phyloP scores from a whole-genome alignment of 192 early-diverging fungal species.

The Podila minutissima region DNA sequence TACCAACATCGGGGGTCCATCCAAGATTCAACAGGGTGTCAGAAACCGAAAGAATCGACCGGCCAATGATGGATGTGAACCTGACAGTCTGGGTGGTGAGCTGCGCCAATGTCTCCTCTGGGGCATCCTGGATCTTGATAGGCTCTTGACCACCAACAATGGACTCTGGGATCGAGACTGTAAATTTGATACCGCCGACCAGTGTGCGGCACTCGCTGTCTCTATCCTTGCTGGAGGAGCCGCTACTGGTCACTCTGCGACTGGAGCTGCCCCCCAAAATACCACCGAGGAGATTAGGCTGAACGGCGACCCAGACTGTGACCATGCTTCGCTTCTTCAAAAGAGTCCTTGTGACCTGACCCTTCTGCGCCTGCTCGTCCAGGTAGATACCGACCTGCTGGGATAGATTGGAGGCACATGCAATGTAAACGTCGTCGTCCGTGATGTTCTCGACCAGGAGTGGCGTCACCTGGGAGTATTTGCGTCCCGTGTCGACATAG shows the following conservation, averaged over 20 bases:
- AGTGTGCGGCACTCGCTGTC: constrained; percentile 70
- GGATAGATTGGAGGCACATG: constrained; percentile 80
- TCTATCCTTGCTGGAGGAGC: constrained; percentile 19
- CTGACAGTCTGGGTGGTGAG: constrained; percentile 79
- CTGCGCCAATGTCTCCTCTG: constrained; percentile 52
- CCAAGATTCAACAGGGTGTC: constrained; percentile 76
- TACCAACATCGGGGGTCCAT: constrained; percentile 53
- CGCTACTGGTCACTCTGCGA: constrained; percentile 5
- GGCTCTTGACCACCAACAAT: not conserved
- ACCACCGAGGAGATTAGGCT: constrained; percentile 68
- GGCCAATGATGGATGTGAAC: constrained; percentile 84
- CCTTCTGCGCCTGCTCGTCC: constrained; percentile 63
- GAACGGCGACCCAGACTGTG: constrained; percentile 82
- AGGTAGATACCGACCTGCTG: constrained; percentile 84
- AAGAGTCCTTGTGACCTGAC: constrained; percentile 61
- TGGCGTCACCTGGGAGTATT: constrained; percentile 79
- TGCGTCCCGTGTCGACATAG: constrained; percentile 78
- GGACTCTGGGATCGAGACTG: constrained; percentile 64
- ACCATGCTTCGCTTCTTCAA: constrained; percentile 59
- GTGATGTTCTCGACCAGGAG: constrained; percentile 78
- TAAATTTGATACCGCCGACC: constrained; percentile 86
- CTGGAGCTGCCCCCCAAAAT: constrained; percentile 40
- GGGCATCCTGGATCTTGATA: not conserved
- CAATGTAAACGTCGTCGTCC: constrained; percentile 72
- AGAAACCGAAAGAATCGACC: constrained; percentile 77